Base-by-base conservation (phyloP, 2,329 filamentous ascomycete genomes). In the Aspergillus aculeatus region DNA sequence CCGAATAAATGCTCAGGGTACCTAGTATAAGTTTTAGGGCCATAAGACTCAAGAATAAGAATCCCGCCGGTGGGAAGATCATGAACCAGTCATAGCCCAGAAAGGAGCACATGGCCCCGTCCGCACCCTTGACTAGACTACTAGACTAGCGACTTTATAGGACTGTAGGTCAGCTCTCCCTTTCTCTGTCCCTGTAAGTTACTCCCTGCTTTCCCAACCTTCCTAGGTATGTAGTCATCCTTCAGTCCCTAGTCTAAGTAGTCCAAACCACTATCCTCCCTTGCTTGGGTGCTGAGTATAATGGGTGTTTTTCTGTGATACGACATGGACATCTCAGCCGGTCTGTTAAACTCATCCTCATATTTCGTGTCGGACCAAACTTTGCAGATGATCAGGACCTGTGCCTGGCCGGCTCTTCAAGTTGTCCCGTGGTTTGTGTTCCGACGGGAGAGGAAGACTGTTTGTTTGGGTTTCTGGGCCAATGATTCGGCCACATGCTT, bases 401-500 rank as follows among this genome's bases (percentile, higher is more conserved):
- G 53, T 55, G 41, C 41, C 53, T 55, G 53, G 19, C 23, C 41
- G 12, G 9, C 23, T n/a, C 16, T 7, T 29, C 7, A 7, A 29
- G 26, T 32, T 29, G 35, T 41, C 41, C 41, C 41, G 51, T 53
- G 35, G 35, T 44, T 53, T 44, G 51, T 26, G 35, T 19, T 19
- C 21, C 26, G 5, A 26, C 11, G 9, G 47, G 44, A 19, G 29
- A 54, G 38, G 24, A 23, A 54, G 52, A 54, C 44, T 41, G 14
- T n/a, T 41, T n/a, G 38, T 41, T 41, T 41, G 38, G 38, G 16
- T 16, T 47, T 55, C 47, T 48, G 41, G 35, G 21, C 57, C 58
- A 62, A 62, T 62, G 56, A 54, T 57, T 44, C 24, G 31, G 47
- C 54, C 60, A 62, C 60, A 60, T 62, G 60, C 58, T 54, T 31